Evolutionary conservation across 345 rosid species (phyloP).

Genomic region (Populus ilicifolia): DNA sequence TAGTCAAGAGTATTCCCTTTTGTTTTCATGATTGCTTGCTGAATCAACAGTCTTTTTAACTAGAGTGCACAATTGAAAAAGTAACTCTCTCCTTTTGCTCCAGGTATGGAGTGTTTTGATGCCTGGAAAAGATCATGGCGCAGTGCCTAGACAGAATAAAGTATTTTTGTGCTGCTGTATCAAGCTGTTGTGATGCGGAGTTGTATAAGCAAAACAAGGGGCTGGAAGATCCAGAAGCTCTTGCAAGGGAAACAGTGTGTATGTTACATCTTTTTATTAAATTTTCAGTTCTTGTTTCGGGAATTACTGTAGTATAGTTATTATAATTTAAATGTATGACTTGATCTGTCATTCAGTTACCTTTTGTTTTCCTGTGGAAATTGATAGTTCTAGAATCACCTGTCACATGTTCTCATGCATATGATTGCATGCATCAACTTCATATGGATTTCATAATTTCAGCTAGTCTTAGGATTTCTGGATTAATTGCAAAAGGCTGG

Average conservation of each 20-base stretch:
- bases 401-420: not conserved
- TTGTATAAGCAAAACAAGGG: constrained; percentile 19
- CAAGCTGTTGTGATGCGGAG: constrained; percentile 20
- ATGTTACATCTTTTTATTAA: constrained; percentile 12
- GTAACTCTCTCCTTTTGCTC: not conserved
- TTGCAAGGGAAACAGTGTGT: constrained; percentile 22
- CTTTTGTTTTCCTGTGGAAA: not conserved
- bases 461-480: not conserved
- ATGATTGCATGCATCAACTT: not conserved
- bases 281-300: constrained; percentile 15
- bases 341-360: too few species aligned
- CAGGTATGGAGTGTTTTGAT: constrained; percentile 26
- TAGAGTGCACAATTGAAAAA: not conserved
- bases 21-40: not conserved
- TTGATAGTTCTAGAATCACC: not conserved
- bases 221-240: constrained; percentile 22
- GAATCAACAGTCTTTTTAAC: not conserved
- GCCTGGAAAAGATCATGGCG: constrained; percentile 19
- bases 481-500: not conserved
- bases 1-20: not conserved
- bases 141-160: constrained; percentile 24
- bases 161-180: constrained; percentile 15
- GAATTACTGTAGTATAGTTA: not conserved
- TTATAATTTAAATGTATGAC: not conserved
- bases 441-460: not conserved